These are phyloP conservation scores for Auriscalpium vulgare DNA, from an alignment of 768 basidiomycete species.

Conservation along the genomic window DNA sequence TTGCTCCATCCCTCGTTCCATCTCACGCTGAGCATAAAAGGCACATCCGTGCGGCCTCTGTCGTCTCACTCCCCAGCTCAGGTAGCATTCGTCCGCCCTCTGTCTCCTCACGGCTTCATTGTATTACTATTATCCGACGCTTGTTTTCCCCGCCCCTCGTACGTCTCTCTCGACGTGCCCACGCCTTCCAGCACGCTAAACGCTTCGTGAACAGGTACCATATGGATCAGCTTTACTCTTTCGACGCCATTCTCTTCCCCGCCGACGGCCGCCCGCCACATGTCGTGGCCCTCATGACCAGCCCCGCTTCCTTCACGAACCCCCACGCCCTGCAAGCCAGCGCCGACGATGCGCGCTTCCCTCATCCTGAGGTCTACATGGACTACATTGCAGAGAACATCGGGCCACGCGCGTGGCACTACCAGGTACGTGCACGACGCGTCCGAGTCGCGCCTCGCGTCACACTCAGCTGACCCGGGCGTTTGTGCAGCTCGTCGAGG, in stretches of 20 bases:
- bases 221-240: conserved; percentile 62
- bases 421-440: conserved; percentile 42
- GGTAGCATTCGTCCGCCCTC: neutral
- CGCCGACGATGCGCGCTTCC: conserved; percentile 49
- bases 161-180: neutral
- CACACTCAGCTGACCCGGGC: neutral
- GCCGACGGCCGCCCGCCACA: conserved; percentile 73
- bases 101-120: neutral
- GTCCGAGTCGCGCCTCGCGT: neutral
- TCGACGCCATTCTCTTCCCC: conserved; percentile 70
- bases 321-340: conserved; percentile 19
- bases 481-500: conserved; percentile 51
- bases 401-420: conserved; percentile 63
- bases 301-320: conserved; percentile 29
- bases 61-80: neutral
- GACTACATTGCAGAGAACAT: conserved; percentile 74
- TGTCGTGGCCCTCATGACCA: conserved; percentile 68
- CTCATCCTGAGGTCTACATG: conserved; percentile 82
- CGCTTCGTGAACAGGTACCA: conserved; percentile 8
- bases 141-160: neutral
- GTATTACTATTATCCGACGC: neutral
- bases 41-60: neutral
- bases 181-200: conserved; percentile 9
- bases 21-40: neutral
- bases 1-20: neutral